A percentile compares a stretch with the other conserved stretches of the same genome.
Evolutionary conservation across 768 basidiomycete species (phyloP).

Genomic region (Cystobasidium ongulense): DNA sequence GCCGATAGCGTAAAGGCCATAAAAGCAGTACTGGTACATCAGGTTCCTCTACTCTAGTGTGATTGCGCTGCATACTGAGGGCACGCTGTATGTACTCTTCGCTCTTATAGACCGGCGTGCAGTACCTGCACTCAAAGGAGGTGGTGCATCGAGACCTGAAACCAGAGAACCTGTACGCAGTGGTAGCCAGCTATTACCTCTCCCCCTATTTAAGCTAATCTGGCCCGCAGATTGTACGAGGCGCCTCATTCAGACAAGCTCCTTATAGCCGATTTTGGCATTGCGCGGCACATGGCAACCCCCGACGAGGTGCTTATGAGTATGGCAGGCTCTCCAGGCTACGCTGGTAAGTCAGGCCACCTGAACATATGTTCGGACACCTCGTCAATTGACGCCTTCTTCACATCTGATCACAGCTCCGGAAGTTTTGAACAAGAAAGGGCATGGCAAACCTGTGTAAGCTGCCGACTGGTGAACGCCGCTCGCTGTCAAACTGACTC

Average conservation of each 20-base stretch:
- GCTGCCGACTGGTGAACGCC: conserved; percentile 81
- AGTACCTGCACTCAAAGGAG: conserved; percentile 80
- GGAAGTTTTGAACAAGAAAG: conserved; percentile 50
- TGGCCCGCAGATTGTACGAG: conserved; percentile 44
- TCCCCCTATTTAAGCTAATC: conserved; percentile 89
- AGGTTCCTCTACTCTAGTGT: not conserved
- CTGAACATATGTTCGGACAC: no score
- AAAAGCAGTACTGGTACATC: conserved; percentile 29
- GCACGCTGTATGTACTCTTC: not conserved
- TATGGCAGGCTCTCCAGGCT: conserved; percentile 44
- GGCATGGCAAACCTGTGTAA: conserved; percentile 75
- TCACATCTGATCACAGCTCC: conserved; percentile 54
- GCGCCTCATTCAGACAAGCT: conserved; percentile 48
- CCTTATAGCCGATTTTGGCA: conserved; percentile 95
- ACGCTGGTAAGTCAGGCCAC: conserved; percentile 34
- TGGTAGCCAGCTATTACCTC: conserved; percentile 49
- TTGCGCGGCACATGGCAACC: conserved; percentile 49
- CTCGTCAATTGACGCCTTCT: no score
- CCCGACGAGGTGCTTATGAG: conserved; percentile 43
- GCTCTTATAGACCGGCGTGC: conserved; percentile 52
- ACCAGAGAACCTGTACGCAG: conserved; percentile 76
- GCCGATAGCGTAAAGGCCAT: conserved; percentile 74
- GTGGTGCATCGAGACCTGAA: conserved; percentile 96
- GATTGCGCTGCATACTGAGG: not conserved
- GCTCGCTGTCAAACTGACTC: not conserved